phyloP scores from a whole-genome alignment of 2,329 filamentous ascomycete genomes.

The Neocucurbitaria cava region DNA sequence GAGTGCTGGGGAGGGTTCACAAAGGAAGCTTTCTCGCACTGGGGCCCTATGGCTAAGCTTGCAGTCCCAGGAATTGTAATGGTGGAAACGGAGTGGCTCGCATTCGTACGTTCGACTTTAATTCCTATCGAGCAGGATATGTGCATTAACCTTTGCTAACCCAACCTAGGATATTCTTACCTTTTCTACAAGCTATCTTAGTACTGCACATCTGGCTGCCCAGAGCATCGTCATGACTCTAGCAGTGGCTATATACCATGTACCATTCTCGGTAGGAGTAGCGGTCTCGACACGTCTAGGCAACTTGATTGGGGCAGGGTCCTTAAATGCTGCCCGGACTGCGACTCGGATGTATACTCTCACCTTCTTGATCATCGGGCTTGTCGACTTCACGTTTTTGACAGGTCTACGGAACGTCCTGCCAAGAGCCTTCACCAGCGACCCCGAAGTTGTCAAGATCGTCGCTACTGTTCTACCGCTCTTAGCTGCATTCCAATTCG shows the following conservation, averaged over 20 bases:
- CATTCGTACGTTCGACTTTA: slow-evolving; percentile 26
- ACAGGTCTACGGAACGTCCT: slow-evolving; percentile 39
- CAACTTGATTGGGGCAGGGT: slow-evolving; percentile 49
- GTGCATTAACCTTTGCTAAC: neutral
- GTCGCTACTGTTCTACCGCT: slow-evolving; percentile 44
- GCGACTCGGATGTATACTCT: slow-evolving; percentile 43
- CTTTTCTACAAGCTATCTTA: slow-evolving; percentile 78
- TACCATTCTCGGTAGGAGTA: slow-evolving; percentile 50
- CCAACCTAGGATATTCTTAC: slow-evolving; percentile 57
- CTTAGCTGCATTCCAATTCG: slow-evolving; percentile 48
- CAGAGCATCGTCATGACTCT: slow-evolving; percentile 60
- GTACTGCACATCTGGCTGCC: slow-evolving; percentile 80
- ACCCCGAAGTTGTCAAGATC: slow-evolving; percentile 44
- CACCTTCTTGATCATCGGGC: slow-evolving; percentile 45
- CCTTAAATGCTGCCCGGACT: slow-evolving; percentile 40
- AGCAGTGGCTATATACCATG: slow-evolving; percentile 49
- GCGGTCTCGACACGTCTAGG: slow-evolving; percentile 50
- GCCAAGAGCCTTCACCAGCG: slow-evolving; percentile 44
- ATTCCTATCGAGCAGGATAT: neutral
- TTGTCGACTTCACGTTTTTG: slow-evolving; percentile 44
- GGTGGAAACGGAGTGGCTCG: slow-evolving; percentile 72
- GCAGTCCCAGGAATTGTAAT: slow-evolving; percentile 90
- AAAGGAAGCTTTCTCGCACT: slow-evolving; percentile 71
- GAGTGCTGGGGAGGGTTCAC: slow-evolving; percentile 77
- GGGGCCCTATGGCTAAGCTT: slow-evolving; percentile 85